A percentile compares a stretch with the other conserved stretches of the same genome.
Evolutionary conservation across 768 basidiomycete genomes (phyloP).

Genomic region (Calocera cornea): DNA sequence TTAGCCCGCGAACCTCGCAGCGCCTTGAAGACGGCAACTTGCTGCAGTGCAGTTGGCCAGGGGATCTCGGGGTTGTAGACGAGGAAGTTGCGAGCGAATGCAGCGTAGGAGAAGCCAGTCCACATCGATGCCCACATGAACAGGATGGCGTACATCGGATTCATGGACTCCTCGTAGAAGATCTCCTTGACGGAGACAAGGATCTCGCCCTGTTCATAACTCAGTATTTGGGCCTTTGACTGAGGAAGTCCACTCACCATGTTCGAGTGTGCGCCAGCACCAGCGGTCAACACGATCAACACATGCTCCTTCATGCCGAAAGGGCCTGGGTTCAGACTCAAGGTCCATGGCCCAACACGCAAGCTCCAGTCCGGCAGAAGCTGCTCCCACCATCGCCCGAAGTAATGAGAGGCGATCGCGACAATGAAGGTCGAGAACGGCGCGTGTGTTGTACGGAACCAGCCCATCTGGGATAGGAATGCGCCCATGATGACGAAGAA

Average conservation of each 20-base stretch:
- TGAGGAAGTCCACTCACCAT: background rate
- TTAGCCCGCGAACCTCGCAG: background rate
- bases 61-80: slow-evolving; percentile 1
- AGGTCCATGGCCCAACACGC: background rate
- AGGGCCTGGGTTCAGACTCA: slow-evolving; percentile 43
- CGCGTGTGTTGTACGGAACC: background rate
- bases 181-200: slow-evolving; percentile 1
- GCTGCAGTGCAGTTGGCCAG: background rate
- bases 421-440: slow-evolving; percentile 1
- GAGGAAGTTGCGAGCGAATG: slow-evolving; percentile 1
- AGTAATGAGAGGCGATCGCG: background rate
- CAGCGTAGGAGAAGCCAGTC: slow-evolving; percentile 1
- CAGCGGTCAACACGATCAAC: slow-evolving; percentile 65
- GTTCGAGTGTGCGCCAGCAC: slow-evolving; percentile 30
- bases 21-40: background rate
- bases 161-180: background rate
- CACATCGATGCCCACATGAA: slow-evolving; percentile 5
- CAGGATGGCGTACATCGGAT: background rate
- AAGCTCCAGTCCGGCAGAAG: background rate
- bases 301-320: slow-evolving; percentile 89
- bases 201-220: background rate
- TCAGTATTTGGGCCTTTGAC: background rate
- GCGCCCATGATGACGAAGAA: slow-evolving; percentile 3
- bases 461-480: background rate
- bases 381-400: slow-evolving; percentile 2